Evolutionary conservation across 257 asterid genomes (phyloP).

Genomic region (Pogostemon cablin): DNA sequence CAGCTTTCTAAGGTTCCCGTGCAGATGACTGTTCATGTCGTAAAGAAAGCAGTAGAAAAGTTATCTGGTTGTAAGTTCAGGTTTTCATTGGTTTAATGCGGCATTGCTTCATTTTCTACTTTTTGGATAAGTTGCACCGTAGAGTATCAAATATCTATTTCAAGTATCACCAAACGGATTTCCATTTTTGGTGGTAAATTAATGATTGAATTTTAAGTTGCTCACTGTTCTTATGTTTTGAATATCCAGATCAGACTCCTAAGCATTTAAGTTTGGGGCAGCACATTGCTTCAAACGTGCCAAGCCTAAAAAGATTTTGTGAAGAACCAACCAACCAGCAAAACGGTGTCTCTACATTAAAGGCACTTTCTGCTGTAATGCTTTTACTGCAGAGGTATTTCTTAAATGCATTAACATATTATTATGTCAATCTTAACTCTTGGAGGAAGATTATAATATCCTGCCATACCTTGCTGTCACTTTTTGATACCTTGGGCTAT

Average conservation of each 20-base stretch:
- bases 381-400: constrained; percentile 70
- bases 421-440: constrained; percentile 4
- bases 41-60: constrained; percentile 64
- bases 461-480: not conserved
- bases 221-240: constrained; percentile 21
- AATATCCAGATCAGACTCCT: constrained; percentile 63
- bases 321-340: constrained; percentile 57
- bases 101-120: constrained; percentile 1
- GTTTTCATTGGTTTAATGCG: constrained; percentile 11
- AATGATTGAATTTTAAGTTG: not conserved
- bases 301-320: constrained; percentile 65
- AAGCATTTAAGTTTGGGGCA: constrained; percentile 64
- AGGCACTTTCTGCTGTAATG: constrained; percentile 79
- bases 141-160: constrained; percentile 25
- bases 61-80: constrained; percentile 51
- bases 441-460: not conserved
- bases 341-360: constrained; percentile 62
- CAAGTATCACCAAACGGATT: constrained; percentile 5
- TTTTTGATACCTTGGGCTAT: constrained; percentile 21
- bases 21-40: constrained; percentile 68
- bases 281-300: constrained; percentile 73
- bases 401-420: constrained; percentile 18
- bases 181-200: not conserved
- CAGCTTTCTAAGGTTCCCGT: constrained; percentile 78
- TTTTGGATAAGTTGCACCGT: not conserved